A percentile compares a stretch with the other conserved stretches of the same genome.
Conservation (phyloP, 2,329 filamentous ascomycete species). For the Venturia aucupariae region DNA sequence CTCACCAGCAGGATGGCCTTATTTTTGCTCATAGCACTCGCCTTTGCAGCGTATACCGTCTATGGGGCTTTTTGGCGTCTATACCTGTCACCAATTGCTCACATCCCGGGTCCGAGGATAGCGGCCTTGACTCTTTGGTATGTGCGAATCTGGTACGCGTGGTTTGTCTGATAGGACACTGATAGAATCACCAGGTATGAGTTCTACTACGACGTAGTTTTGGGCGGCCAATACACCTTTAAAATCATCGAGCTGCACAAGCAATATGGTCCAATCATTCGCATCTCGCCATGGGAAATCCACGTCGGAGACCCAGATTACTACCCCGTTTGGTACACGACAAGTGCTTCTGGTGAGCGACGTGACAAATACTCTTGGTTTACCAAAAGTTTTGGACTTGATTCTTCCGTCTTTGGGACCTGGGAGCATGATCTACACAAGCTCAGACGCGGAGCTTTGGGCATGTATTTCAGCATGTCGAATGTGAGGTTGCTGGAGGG, state of each 20-base stretch:
- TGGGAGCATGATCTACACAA: conserved; percentile 26
- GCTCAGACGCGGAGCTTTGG: conserved; percentile 23
- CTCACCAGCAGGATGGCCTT: neutral
- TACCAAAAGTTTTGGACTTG: neutral
- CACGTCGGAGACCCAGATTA: conserved; percentile 17
- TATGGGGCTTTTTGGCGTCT: conserved; percentile 14
- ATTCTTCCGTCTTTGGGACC: neutral
- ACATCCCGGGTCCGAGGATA: conserved; percentile 14
- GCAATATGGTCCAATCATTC: conserved; percentile 21
- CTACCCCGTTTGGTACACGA: conserved; percentile 25
- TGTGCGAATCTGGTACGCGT: conserved; percentile 7
- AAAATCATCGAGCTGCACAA: conserved; percentile 22
- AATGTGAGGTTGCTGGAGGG: conserved; percentile 19
- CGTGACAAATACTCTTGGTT: conserved; percentile 8
- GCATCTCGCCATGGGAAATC: conserved; percentile 20
- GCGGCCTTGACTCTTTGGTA: conserved; percentile 15
- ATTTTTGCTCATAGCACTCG: neutral
- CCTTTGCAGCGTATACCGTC: conserved; percentile 13
- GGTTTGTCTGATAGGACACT: neutral
- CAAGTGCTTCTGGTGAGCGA: conserved; percentile 8
- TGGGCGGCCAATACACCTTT: conserved; percentile 20
- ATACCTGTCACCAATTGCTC: conserved; percentile 3
- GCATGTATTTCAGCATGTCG: conserved; percentile 27
- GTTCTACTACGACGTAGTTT: conserved; percentile 22
- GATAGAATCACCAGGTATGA: conserved; percentile 22